These are phyloP conservation scores for Monsonia emarginata DNA, from an alignment of 441 rosid genomes.

Conservation along the genomic window DNA sequence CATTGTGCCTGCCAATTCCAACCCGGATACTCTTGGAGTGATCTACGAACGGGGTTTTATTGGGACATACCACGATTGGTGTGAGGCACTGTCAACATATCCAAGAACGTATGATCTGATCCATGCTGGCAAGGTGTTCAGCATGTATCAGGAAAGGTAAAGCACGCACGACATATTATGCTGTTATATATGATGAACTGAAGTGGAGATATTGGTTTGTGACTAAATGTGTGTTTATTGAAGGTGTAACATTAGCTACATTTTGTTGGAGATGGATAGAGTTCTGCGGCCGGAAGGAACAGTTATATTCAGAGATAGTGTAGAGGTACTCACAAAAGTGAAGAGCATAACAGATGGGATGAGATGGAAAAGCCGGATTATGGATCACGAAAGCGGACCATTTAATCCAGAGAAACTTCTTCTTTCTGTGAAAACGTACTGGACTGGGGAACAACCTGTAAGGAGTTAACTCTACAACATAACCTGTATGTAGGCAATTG, in stretches of 20 bases:
- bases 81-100: slow-evolving; percentile 92
- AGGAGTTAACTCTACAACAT: not conserved
- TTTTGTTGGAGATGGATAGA: slow-evolving; percentile 59
- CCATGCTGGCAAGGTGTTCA: slow-evolving; percentile 76
- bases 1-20: slow-evolving; percentile 71
- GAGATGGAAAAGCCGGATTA: not conserved
- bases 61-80: slow-evolving; percentile 92
- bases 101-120: slow-evolving; percentile 92
- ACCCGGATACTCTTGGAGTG: slow-evolving; percentile 58
- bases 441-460: not conserved
- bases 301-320: slow-evolving; percentile 40
- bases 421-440: not conserved
- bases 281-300: slow-evolving; percentile 53
- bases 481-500: too few species aligned
- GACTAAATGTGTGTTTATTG: not conserved
- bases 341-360: not conserved
- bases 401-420: not conserved
- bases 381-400: not conserved
- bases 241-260: slow-evolving; percentile 43
- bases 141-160: slow-evolving; percentile 76
- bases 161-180: too few species aligned
- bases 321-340: not conserved
- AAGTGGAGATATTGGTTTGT: not conserved
- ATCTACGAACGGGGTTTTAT: slow-evolving; percentile 82
- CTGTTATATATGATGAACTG: not conserved